Evolutionary conservation across 352 stramenopile species (phyloP), one percentile per base, ranked within the genome.

Genomic region (Globisporangium acanthophoron): DNA sequence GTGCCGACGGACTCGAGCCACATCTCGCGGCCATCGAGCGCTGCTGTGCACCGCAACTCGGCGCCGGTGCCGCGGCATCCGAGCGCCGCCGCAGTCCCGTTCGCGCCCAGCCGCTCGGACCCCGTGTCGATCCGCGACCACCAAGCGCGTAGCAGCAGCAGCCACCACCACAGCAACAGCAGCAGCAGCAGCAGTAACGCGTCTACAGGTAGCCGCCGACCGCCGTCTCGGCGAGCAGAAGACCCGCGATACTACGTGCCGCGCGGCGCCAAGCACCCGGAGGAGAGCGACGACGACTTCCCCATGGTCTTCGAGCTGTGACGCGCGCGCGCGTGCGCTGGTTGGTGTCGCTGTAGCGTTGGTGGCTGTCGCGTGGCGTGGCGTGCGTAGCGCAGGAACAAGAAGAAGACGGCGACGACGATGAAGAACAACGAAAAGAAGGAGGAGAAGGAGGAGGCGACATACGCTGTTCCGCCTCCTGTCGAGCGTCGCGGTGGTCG

Each of bases 271-370:
- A 20, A n/a, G 3, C 15, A 55, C 37, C 6, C 46, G 9, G 56
- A 53, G 24, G 56, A 55, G 5, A 47, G 55, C 20, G 56, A 56
- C 47, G 37, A 33, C 45, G 24, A 62, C 21, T 62, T 39, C 21
- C 21, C 47, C 3, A 20, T 59, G 41, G 49, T 58, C 40, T 66
- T 61, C 24, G 60, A 66, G 47, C 50, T 66, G 39, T 66, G 46
- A 52, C 52, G 44, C 7, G 24, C 31, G 31, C 31, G 31, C 31
- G 3, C 33, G 3, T 8, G 3, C 33, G 33, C 8, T 39, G 31
- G 31, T 35, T 9, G 31, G 31, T 35, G 31, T 35, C 33, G 33
- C 5, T 39, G 6, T 39, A 9, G 33, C 33, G 33, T 39, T 39
- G 33, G 33, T 43, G 11, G 37, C 37, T 43, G 37, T 43, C 12